Evolutionary conservation across 768 basidiomycete genomes (phyloP).

Genomic region (Mycena indigotica): DNA sequence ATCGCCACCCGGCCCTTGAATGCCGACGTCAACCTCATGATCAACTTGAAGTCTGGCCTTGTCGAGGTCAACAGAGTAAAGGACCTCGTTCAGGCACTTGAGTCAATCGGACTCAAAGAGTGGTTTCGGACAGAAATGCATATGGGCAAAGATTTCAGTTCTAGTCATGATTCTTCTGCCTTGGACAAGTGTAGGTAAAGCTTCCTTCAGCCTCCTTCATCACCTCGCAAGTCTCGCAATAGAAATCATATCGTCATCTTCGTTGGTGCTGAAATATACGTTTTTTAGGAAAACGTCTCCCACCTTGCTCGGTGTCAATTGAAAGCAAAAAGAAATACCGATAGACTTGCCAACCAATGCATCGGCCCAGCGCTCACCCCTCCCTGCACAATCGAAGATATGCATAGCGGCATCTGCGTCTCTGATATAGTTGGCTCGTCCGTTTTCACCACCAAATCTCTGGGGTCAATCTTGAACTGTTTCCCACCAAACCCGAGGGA

Average conservation of each 20-base stretch:
- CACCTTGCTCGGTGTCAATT: neutral
- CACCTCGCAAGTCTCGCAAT: conserved; percentile 10
- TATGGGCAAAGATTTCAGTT: too few species aligned
- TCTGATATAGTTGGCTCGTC: conserved; percentile 49
- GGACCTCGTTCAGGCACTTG: conserved; percentile 33
- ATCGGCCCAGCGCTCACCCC: conserved; percentile 45
- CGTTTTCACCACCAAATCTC: conserved; percentile 59
- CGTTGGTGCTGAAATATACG: conserved; percentile 20
- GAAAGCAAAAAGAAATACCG: neutral
- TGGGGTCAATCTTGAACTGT: conserved; percentile 58
- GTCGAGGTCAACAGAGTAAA: conserved; percentile 41
- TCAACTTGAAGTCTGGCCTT: conserved; percentile 32
- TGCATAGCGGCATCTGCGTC: too few species aligned
- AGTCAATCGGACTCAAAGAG: conserved; percentile 35
- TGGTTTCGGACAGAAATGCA: conserved; percentile 42
- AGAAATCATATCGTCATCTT: conserved; percentile 9
- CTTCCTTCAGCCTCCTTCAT: neutral
- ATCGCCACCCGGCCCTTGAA: conserved; percentile 35
- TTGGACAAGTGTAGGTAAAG: conserved; percentile 11
- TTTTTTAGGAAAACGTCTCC: conserved; percentile 27
- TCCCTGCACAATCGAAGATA: conserved; percentile 61
- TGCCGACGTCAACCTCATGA: conserved; percentile 20
- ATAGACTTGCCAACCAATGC: conserved; percentile 62
- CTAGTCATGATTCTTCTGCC: too few species aligned
- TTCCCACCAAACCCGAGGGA: conserved; percentile 61